A percentile compares a stretch with the other conserved stretches of the same genome.
These are phyloP conservation scores for Rickenella mellea DNA, from an alignment of 768 basidiomycete species.

Conservation along the genomic window DNA sequence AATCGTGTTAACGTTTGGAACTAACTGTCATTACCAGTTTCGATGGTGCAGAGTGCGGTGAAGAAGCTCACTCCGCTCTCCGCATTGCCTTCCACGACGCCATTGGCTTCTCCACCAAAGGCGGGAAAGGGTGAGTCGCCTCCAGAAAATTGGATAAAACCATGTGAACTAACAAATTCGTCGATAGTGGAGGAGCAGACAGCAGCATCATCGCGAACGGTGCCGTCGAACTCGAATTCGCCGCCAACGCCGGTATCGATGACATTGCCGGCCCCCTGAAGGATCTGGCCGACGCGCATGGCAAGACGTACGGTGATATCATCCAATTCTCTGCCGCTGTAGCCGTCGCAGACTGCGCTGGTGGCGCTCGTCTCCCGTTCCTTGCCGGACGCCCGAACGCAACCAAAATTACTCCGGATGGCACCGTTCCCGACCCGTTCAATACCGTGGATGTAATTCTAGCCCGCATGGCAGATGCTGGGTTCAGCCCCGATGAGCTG, in stretches of 20 bases:
- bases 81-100: too few relatives aligned
- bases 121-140: slow-evolving; percentile 23
- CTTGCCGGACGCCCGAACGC: slow-evolving; percentile 9
- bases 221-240: slow-evolving; percentile 14
- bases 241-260: slow-evolving; percentile 16
- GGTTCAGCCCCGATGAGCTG: slow-evolving; percentile 15
- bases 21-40: too few relatives aligned
- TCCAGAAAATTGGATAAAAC: slow-evolving; percentile 10
- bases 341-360: slow-evolving; percentile 14
- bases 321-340: slow-evolving; percentile 16
- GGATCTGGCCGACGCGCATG: slow-evolving; percentile 10
- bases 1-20: too few relatives aligned
- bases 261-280: slow-evolving; percentile 13
- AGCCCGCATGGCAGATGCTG: slow-evolving; percentile 14
- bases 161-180: too few relatives aligned
- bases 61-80: too few relatives aligned
- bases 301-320: slow-evolving; percentile 10
- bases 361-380: slow-evolving; percentile 14
- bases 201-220: slow-evolving; percentile 16
- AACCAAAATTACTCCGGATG: slow-evolving; percentile 9
- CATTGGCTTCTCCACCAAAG: too few relatives aligned
- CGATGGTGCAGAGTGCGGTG: slow-evolving; percentile 7
- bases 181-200: slow-evolving; percentile 19
- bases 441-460: slow-evolving; percentile 16
- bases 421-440: slow-evolving; percentile 12